A percentile compares a stretch with the other conserved stretches of the same genome.
Evolutionary conservation across 257 asterid species (phyloP).

Genomic region (Nicotiana noctiflora): DNA sequence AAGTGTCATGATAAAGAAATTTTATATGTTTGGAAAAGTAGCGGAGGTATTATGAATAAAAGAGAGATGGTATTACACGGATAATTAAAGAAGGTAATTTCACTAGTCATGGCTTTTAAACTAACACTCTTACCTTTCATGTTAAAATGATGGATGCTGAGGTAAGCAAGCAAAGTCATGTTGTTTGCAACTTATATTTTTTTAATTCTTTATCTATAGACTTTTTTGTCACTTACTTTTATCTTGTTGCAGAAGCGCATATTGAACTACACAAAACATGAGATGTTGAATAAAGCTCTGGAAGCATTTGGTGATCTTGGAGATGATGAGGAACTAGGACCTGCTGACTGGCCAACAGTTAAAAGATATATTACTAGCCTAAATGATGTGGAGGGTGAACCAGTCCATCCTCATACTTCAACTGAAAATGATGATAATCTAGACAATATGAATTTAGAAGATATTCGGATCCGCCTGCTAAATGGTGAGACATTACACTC

Average conservation of each 20-base stretch:
- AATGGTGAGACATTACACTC: slow-evolving; percentile 47
- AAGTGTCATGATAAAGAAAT: not conserved
- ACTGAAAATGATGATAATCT: slow-evolving; percentile 35
- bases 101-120: not conserved
- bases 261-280: slow-evolving; percentile 70
- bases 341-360: slow-evolving; percentile 91
- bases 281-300: slow-evolving; percentile 91
- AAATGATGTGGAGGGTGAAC: slow-evolving; percentile 63
- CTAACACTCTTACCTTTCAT: not conserved
- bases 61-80: not conserved
- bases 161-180: not conserved
- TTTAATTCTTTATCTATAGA: not conserved
- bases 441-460: slow-evolving; percentile 60
- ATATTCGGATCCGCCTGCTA: slow-evolving; percentile 76
- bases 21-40: not conserved
- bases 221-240: not conserved
- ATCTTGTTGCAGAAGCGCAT: slow-evolving; percentile 57
- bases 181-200: not conserved
- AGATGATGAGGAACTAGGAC: slow-evolving; percentile 96
- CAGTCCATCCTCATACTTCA: slow-evolving; percentile 56
- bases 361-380: slow-evolving; percentile 62
- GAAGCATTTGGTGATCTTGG: slow-evolving; percentile 89
- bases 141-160: not conserved
- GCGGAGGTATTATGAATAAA: not conserved
- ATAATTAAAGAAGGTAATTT: not conserved